These are phyloP conservation scores for Mycena haematopus DNA, from an alignment of 768 basidiomycete species.

Conservation along the genomic window DNA sequence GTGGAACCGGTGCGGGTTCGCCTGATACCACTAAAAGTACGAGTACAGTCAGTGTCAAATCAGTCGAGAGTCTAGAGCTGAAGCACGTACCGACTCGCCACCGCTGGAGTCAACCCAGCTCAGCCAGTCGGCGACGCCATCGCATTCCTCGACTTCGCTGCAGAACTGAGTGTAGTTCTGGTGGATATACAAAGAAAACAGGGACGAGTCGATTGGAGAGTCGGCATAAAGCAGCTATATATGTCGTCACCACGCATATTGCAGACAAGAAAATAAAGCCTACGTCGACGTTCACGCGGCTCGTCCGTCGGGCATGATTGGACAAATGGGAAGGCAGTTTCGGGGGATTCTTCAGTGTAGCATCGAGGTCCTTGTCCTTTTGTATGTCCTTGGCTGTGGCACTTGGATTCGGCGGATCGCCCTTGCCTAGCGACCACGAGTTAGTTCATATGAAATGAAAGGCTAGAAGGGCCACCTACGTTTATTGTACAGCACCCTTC, in stretches of 20 bases:
- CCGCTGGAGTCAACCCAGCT: slow-evolving; percentile 79
- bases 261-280: slow-evolving; percentile 20
- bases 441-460: not conserved
- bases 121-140: slow-evolving; percentile 71
- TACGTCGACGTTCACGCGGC: slow-evolving; percentile 82
- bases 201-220: slow-evolving; percentile 89
- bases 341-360: slow-evolving; percentile 57
- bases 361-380: slow-evolving; percentile 64
- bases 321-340: slow-evolving; percentile 64
- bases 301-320: slow-evolving; percentile 67
- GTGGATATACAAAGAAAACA: slow-evolving; percentile 90
- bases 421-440: slow-evolving; percentile 60
- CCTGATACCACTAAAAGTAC: slow-evolving; percentile 61
- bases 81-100: slow-evolving; percentile 60
- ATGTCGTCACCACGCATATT: not conserved
- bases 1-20: slow-evolving; percentile 88
- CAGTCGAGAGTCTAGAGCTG: not conserved
- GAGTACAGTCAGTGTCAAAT: not conserved
- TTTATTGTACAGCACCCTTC: slow-evolving; percentile 95
- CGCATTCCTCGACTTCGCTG: slow-evolving; percentile 75
- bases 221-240: slow-evolving; percentile 75
- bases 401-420: slow-evolving; percentile 65
- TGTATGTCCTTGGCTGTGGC: slow-evolving; percentile 68
- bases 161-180: slow-evolving; percentile 94
- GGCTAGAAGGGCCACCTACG: slow-evolving; percentile 53